Evolutionary conservation across 306 rosid species (phyloP).

Genomic region (Mimosa bimucronata): DNA sequence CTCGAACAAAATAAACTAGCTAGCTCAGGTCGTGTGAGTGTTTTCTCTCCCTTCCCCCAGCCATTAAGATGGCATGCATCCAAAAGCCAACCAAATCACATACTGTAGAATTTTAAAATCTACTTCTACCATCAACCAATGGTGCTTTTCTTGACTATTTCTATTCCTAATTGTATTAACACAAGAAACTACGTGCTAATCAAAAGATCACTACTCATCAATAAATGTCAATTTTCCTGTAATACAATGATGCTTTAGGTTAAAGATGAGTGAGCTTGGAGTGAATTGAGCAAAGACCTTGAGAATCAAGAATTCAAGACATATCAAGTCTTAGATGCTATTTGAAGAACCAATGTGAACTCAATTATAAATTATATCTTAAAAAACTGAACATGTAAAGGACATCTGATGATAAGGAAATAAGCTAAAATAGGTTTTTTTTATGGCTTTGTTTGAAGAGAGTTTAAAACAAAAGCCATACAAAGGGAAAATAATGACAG

Average conservation of each 20-base stretch:
- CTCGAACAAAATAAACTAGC: too few species aligned
- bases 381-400: not conserved
- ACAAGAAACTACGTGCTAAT: conserved; percentile 46
- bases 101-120: conserved; percentile 61
- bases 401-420: conserved; percentile 17
- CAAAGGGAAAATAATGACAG: too few species aligned
- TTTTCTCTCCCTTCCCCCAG: conserved; percentile 54
- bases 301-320: too few species aligned
- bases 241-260: conserved; percentile 47
- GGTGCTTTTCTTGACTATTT: conserved; percentile 38
- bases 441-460: not conserved
- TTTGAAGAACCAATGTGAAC: too few species aligned
- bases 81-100: conserved; percentile 86
- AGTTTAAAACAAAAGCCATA: conserved; percentile 8
- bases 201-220: not conserved
- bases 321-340: too few species aligned
- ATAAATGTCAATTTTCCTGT: not conserved
- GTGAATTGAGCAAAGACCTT: too few species aligned
- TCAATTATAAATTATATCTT: too few species aligned
- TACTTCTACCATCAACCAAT: conserved; percentile 27
- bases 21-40: conserved; percentile 24
- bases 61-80: conserved; percentile 80
- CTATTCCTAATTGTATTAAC: conserved; percentile 31
- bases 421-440: not conserved
- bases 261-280: too few species aligned